These are phyloP conservation scores for Penicillium canescens DNA, from an alignment of 495 filamentous ascomycete species.

Conservation along the genomic window DNA sequence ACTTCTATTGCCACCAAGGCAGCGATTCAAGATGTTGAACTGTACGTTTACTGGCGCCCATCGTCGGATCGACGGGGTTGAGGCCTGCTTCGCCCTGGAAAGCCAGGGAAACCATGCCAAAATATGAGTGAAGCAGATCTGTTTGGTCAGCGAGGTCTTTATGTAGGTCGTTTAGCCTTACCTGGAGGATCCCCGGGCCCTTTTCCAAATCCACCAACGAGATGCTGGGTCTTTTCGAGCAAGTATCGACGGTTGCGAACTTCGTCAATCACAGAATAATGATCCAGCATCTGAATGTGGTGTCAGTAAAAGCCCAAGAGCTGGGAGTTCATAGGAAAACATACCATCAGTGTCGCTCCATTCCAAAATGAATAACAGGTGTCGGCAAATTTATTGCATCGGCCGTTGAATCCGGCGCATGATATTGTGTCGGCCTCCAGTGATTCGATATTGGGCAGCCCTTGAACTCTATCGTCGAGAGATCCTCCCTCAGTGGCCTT, in stretches of 20 bases:
- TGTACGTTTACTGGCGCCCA: slow-evolving; percentile 62
- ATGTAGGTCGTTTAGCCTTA: slow-evolving; percentile 25
- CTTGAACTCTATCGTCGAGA: slow-evolving; percentile 28
- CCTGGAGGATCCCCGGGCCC: slow-evolving; percentile 73
- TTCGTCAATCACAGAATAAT: slow-evolving; percentile 58
- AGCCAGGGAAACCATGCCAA: slow-evolving; percentile 78
- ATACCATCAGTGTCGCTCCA: slow-evolving; percentile 64
- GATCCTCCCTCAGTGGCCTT: slow-evolving; percentile 29
- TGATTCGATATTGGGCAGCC: slow-evolving; percentile 35
- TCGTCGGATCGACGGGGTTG: slow-evolving; percentile 61
- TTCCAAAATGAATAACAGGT: slow-evolving; percentile 97
- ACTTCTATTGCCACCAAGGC: slow-evolving; percentile 35
- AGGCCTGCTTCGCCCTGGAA: slow-evolving; percentile 64
- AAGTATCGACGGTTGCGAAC: slow-evolving; percentile 71
- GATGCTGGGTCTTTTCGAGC: slow-evolving; percentile 85
- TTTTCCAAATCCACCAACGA: slow-evolving; percentile 90
- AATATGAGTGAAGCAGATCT: slow-evolving; percentile 88
- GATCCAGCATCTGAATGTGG: slow-evolving; percentile 61
- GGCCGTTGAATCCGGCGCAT: slow-evolving; percentile 78
- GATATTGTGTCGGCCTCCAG: slow-evolving; percentile 37
- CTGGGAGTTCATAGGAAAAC: slow-evolving; percentile 3
- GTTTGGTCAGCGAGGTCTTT: slow-evolving; percentile 13
- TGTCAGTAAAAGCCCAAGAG: slow-evolving; percentile 6
- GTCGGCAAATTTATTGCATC: slow-evolving; percentile 84
- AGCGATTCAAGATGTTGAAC: slow-evolving; percentile 43